These are phyloP conservation scores for Plasmopara viticola DNA, from an alignment of 352 stramenopile genomes.

Conservation along the genomic window DNA sequence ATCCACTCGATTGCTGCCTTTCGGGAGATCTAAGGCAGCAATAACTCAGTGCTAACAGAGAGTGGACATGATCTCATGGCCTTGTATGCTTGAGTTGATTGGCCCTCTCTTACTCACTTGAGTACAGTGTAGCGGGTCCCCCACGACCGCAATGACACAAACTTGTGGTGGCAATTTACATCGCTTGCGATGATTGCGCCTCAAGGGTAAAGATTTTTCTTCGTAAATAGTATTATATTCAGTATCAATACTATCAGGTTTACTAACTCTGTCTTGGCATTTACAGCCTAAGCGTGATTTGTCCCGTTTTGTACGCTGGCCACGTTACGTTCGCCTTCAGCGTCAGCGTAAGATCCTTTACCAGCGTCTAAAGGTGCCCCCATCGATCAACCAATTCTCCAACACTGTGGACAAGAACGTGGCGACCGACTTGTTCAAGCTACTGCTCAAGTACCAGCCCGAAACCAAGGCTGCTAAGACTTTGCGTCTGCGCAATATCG, in stretches of 20 bases:
- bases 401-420: constrained; percentile 98
- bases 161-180: constrained; percentile 77
- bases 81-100: not conserved
- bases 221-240: not conserved
- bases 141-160: constrained; percentile 91
- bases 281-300: constrained; percentile 93
- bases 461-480: constrained; percentile 98
- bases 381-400: constrained; percentile 98
- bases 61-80: not conserved
- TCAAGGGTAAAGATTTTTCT: constrained; percentile 68
- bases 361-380: constrained; percentile 98
- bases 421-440: constrained; percentile 96
- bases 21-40: constrained; percentile 2
- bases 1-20: constrained; percentile 9
- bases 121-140: constrained; percentile 77
- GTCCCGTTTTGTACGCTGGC: constrained; percentile 98
- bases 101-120: constrained; percentile 8
- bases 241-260: not conserved
- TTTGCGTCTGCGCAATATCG: constrained; percentile 94
- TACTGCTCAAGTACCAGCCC: constrained; percentile 98
- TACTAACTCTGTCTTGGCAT: constrained; percentile 12
- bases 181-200: constrained; percentile 34
- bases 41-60: constrained; percentile 15
- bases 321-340: constrained; percentile 98
- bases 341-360: constrained; percentile 98